Evolutionary conservation across 192 early-diverging fungal species (phyloP).

Genomic region (Podila epigama): DNA sequence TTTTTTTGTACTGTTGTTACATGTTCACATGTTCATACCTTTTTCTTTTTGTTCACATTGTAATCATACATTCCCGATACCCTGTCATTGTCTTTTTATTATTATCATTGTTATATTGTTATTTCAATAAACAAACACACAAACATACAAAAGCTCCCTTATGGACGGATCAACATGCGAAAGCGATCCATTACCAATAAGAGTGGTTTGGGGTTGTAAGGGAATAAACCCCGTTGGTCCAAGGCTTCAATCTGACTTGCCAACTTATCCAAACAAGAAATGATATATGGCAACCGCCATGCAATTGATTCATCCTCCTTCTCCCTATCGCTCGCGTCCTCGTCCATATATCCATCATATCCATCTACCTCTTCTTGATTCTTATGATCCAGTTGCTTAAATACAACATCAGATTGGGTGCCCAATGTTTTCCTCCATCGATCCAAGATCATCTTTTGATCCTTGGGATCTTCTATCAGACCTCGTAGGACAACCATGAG

Average conservation of each 20-base stretch:
- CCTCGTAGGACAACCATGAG: conserved; percentile 22
- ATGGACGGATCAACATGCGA: background rate
- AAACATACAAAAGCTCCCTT: background rate
- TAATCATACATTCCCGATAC: too few species aligned
- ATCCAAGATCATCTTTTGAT: background rate
- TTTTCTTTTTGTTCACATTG: background rate
- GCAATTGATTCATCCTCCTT: background rate
- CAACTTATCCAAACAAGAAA: conserved; percentile 12
- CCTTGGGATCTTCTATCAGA: conserved; percentile 10
- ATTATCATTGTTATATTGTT: background rate
- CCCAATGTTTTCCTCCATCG: conserved; percentile 13
- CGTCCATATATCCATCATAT: background rate
- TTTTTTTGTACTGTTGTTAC: background rate
- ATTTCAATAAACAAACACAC: background rate
- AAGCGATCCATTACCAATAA: conserved; percentile 19
- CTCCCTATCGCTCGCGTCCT: background rate
- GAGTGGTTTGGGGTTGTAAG: conserved; percentile 30
- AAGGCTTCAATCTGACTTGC: conserved; percentile 10
- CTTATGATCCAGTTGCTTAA: background rate
- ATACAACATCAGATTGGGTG: background rate
- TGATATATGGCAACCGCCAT: background rate
- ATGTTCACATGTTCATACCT: too few species aligned
- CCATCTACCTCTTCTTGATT: background rate
- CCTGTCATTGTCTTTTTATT: background rate
- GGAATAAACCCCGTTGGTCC: conserved; percentile 18